Percentiles rank a stretch among this genome's conserved stretches.
These are phyloP conservation scores for Lactuca saligna DNA, from an alignment of 129 eudicot genomes.

Conservation along the genomic window DNA sequence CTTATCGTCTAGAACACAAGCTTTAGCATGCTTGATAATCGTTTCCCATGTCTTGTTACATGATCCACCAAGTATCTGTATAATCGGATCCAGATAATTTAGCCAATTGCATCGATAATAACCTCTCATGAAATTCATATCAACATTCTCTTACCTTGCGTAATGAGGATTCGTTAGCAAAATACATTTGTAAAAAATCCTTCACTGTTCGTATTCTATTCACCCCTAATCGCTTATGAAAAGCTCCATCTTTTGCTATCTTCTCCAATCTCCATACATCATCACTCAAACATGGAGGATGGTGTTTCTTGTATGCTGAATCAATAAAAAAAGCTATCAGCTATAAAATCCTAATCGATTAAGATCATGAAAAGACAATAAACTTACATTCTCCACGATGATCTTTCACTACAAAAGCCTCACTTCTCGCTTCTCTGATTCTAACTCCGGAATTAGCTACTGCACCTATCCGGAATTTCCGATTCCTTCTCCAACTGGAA, in stretches of 20 bases:
- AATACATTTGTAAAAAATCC: slow-evolving; percentile 51
- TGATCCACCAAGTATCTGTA: slow-evolving; percentile 17
- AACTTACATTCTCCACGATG: slow-evolving; percentile 93
- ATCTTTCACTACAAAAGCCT: slow-evolving; percentile 66
- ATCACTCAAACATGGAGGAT: slow-evolving; percentile 62
- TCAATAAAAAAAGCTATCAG: slow-evolving; percentile 10
- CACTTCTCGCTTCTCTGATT: slow-evolving; percentile 70
- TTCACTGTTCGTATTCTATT: slow-evolving; percentile 40
- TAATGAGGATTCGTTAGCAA: slow-evolving; percentile 35
- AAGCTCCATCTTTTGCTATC: slow-evolving; percentile 75
- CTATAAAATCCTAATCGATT: neutral
- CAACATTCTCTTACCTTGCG: slow-evolving; percentile 48
- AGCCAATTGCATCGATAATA: neutral
- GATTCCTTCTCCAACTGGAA: slow-evolving; percentile 80
- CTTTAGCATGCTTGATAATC: slow-evolving; percentile 47
- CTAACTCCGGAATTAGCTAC: slow-evolving; percentile 32
- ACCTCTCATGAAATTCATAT: neutral
- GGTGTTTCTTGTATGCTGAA: slow-evolving; percentile 79
- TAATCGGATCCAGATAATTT: neutral
- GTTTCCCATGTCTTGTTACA: slow-evolving; percentile 59
- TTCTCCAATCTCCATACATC: slow-evolving; percentile 77
- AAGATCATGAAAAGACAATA: neutral
- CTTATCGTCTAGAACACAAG: slow-evolving; percentile 48
- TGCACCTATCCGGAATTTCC: slow-evolving; percentile 74
- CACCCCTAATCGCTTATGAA: slow-evolving; percentile 41